Conservation (phyloP, 352 stramenopile species). For the Globisporangium viniferum region DNA sequence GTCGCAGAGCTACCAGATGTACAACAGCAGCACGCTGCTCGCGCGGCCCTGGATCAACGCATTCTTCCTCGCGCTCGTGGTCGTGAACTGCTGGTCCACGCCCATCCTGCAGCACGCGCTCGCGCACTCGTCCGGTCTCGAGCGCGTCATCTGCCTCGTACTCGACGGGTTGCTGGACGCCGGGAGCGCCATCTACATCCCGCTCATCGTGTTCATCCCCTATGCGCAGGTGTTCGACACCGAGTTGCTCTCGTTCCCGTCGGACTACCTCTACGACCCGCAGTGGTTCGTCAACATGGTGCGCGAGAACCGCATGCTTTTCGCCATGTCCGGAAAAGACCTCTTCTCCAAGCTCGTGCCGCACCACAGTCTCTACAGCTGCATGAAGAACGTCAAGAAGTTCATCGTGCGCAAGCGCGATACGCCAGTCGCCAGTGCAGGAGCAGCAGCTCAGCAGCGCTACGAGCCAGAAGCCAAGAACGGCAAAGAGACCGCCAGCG, state of each 20-base stretch:
- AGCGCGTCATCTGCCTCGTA: slow-evolving; percentile 24
- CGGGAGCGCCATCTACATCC: slow-evolving; percentile 25
- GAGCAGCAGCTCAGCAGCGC: neutral
- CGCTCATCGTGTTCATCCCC: slow-evolving; percentile 17
- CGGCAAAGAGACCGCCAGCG: too few relatives aligned
- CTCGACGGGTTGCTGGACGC: slow-evolving; percentile 29
- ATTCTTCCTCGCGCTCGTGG: slow-evolving; percentile 19
- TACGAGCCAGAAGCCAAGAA: neutral
- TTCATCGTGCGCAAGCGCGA: slow-evolving; percentile 12
- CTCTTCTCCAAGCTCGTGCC: slow-evolving; percentile 22
- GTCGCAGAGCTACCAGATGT: slow-evolving; percentile 23
- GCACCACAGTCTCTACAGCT: slow-evolving; percentile 19
- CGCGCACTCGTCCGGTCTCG: slow-evolving; percentile 18
- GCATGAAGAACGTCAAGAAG: slow-evolving; percentile 24
- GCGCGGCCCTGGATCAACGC: slow-evolving; percentile 19
- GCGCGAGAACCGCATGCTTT: slow-evolving; percentile 22
- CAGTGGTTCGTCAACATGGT: slow-evolving; percentile 25
- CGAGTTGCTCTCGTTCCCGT: slow-evolving; percentile 8
- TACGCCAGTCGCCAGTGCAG: too few relatives aligned
- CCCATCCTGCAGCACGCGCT: slow-evolving; percentile 19
- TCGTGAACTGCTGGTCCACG: slow-evolving; percentile 21
- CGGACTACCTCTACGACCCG: slow-evolving; percentile 18
- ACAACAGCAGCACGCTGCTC: slow-evolving; percentile 16
- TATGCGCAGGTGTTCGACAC: slow-evolving; percentile 14
- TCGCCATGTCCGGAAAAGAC: slow-evolving; percentile 17